Conservation (phyloP, 2,329 filamentous ascomycete genomes). For the Pseudogymnoascus destructans region DNA sequence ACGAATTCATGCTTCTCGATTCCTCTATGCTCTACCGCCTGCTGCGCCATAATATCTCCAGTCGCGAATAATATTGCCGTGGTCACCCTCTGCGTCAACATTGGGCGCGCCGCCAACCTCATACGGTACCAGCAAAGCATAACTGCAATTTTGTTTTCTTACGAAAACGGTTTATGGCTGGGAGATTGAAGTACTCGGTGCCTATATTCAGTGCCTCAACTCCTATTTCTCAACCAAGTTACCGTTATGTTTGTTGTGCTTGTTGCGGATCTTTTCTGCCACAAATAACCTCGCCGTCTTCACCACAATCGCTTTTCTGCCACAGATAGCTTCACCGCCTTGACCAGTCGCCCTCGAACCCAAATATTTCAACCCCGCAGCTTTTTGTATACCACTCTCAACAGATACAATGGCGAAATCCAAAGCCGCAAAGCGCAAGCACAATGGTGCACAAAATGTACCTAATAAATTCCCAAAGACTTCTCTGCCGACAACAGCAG, state of each 20-base stretch:
- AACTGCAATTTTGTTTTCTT: not conserved
- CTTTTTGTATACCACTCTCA: not conserved
- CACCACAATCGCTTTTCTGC: not conserved
- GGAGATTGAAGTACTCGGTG: not conserved
- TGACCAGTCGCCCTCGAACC: not conserved
- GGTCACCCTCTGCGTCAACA: constrained; percentile 83
- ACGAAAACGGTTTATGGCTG: not conserved
- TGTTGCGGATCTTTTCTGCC: not conserved
- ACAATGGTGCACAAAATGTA: not conserved
- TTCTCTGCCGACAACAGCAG: not conserved
- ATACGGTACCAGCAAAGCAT: constrained; percentile 49
- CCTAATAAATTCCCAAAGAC: not conserved
- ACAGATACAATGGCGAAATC: constrained; percentile 1
- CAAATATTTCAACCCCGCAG: constrained; percentile 4
- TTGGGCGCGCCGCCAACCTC: constrained; percentile 63
- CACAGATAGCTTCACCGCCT: not conserved
- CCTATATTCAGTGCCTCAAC: not conserved
- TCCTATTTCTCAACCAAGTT: not conserved
- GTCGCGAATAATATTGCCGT: constrained; percentile 87
- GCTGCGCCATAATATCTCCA: constrained; percentile 83
- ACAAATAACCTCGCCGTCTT: not conserved
- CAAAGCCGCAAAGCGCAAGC: constrained; percentile 7
- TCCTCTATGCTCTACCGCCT: constrained; percentile 73
- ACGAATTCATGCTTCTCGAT: constrained; percentile 59
- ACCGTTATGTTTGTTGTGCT: not conserved